phyloP scores from a whole-genome alignment of 805 yeast genomes.

The Candida ponderosae region DNA sequence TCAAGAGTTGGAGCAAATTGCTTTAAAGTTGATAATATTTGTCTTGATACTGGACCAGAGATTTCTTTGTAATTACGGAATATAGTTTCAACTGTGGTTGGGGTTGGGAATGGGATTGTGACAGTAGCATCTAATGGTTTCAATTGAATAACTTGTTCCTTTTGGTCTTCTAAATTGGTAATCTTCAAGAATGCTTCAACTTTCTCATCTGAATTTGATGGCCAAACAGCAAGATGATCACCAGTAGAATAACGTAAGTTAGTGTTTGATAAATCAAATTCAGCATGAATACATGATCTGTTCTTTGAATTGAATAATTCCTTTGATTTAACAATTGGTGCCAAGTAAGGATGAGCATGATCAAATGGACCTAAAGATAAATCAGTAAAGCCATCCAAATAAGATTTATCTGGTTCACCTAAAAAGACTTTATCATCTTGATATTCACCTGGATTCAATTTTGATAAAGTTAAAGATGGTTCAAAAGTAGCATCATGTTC shows the following conservation, averaged over 20 bases:
- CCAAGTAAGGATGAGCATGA: slow-evolving; percentile 74
- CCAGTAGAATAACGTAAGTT: slow-evolving; percentile 87
- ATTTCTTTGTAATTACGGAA: slow-evolving; percentile 85
- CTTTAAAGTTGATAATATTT: slow-evolving; percentile 61
- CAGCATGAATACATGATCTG: slow-evolving; percentile 86
- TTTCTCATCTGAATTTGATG: slow-evolving; percentile 76
- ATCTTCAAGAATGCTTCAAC: slow-evolving; percentile 58
- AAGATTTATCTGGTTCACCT: slow-evolving; percentile 66
- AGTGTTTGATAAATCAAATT: slow-evolving; percentile 71
- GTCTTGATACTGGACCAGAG: slow-evolving; percentile 90
- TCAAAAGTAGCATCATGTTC: slow-evolving; percentile 78
- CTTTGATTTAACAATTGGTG: slow-evolving; percentile 49
- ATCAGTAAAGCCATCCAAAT: slow-evolving; percentile 24
- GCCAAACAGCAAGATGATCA: slow-evolving; percentile 94
- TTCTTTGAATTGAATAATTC: slow-evolving; percentile 62
- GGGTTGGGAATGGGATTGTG: slow-evolving; percentile 57
- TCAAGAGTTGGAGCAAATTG: slow-evolving; percentile 73
- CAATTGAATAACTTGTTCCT: slow-evolving; percentile 51
- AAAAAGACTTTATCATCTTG: slow-evolving; percentile 41
- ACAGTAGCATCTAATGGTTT: slow-evolving; percentile 66
- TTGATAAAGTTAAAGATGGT: slow-evolving; percentile 47
- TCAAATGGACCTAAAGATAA: slow-evolving; percentile 66
- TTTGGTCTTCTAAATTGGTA: slow-evolving; percentile 48
- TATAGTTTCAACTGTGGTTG: slow-evolving; percentile 85
- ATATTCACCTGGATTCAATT: slow-evolving; percentile 28